These are phyloP conservation scores for Eucalyptus decipiens DNA, from an alignment of 345 rosid species.

Conservation along the genomic window DNA sequence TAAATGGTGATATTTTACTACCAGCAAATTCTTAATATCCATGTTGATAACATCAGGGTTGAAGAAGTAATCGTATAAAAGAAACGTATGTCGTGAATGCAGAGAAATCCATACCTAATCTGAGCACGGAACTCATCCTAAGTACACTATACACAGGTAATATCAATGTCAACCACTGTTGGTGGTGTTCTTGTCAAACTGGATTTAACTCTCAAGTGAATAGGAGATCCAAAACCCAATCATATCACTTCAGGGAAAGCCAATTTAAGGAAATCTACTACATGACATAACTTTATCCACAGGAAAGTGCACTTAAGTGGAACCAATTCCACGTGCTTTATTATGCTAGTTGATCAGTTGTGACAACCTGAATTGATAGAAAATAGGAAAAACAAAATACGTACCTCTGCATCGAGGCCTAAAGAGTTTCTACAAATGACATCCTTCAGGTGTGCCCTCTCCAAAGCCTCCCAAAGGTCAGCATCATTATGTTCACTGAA, in stretches of 20 bases:
- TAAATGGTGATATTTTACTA: not conserved
- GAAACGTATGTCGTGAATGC: not conserved
- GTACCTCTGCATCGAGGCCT: constrained; percentile 92
- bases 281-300: not conserved
- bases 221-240: not conserved
- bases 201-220: not conserved
- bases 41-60: not conserved
- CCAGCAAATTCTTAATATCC: not conserved
- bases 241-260: not conserved
- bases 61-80: not conserved
- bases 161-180: not conserved
- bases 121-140: not conserved
- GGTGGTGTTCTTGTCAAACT: not conserved
- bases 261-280: not conserved
- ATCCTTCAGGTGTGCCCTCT: constrained; percentile 95
- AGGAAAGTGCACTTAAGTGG: not conserved
- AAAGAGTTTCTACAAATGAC: constrained; percentile 69
- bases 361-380: not conserved
- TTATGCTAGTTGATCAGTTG: not conserved
- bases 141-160: not conserved
- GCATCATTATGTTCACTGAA: constrained; percentile 96
- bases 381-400: not conserved
- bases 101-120: not conserved
- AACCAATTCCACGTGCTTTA: not conserved
- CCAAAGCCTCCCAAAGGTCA: constrained; percentile 96